Percentiles rank a stretch among this genome's conserved stretches.
These are phyloP conservation scores for Sugiyamaella qingdaonensis DNA, from an alignment of 805 yeast species.

Conservation along the genomic window DNA sequence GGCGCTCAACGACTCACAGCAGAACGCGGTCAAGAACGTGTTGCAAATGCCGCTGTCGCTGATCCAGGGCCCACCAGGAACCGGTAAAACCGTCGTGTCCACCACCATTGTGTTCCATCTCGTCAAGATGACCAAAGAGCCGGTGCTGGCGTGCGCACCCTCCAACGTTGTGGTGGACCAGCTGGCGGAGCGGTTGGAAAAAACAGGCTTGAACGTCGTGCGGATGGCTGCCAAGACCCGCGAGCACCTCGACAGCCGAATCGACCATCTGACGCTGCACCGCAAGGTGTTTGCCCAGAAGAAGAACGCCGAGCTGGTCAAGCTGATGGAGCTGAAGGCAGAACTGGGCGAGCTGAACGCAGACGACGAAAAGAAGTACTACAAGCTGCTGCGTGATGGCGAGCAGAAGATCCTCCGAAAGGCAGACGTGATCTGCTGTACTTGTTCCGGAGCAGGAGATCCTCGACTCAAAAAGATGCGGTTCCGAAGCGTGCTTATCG, in stretches of 20 bases:
- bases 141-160: constrained; percentile 87
- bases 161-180: constrained; percentile 95
- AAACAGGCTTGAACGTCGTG: constrained; percentile 72
- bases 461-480: constrained; percentile 48
- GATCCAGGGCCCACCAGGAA: constrained; percentile 96
- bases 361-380: constrained; percentile 46
- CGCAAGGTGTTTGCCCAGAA: constrained; percentile 45
- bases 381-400: constrained; percentile 39
- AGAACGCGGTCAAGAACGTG: constrained; percentile 67
- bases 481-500: constrained; percentile 79
- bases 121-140: constrained; percentile 54
- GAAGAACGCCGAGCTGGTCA: constrained; percentile 44
- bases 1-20: constrained; percentile 71
- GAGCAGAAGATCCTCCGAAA: constrained; percentile 49
- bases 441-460: constrained; percentile 93
- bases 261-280: constrained; percentile 55
- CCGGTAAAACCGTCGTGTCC: constrained; percentile 92
- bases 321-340: constrained; percentile 52
- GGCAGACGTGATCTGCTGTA: constrained; percentile 81
- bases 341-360: constrained; percentile 66
- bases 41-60: constrained; percentile 68
- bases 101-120: constrained; percentile 82
- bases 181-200: constrained; percentile 65
- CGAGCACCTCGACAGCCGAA: constrained; percentile 72
- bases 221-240: constrained; percentile 71